These are phyloP conservation scores for Irpex sp. DNA, from an alignment of 1,284 basidiomycete genomes.

Conservation along the genomic window DNA sequence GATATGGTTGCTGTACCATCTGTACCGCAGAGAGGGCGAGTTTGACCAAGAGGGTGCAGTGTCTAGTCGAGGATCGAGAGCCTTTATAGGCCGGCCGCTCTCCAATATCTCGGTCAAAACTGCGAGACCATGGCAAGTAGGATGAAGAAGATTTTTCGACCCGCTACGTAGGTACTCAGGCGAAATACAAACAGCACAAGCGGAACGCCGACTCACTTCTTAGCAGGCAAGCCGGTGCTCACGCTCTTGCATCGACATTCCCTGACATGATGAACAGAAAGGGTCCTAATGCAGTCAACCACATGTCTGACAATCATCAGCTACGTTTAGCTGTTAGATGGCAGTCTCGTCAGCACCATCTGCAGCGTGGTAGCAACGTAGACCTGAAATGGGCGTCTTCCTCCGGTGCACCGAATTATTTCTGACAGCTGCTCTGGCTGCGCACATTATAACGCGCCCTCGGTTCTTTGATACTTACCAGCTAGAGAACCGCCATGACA, in stretches of 20 bases:
- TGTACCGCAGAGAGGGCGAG: neutral
- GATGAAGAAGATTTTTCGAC: neutral
- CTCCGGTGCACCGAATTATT: neutral
- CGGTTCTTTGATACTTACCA: neutral
- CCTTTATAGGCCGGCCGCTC: neutral
- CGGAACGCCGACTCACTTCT: neutral
- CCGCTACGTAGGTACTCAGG: neutral
- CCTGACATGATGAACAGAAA: neutral
- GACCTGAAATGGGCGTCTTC: neutral
- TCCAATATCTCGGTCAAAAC: neutral
- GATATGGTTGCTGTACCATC: neutral
- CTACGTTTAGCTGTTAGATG: neutral
- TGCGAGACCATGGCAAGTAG: neutral
- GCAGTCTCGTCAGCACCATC: neutral
- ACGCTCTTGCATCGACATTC: neutral
- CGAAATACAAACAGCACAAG: neutral
- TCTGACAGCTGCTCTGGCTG: neutral
- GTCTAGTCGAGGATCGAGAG: neutral
- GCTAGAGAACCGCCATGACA: neutral
- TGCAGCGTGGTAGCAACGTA: neutral
- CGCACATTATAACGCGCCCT: neutral
- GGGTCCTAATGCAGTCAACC: neutral
- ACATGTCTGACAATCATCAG: neutral
- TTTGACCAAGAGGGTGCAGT: neutral
- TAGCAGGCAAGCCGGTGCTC: neutral